Conservation (phyloP, 176 grass and related monocot genomes). For the Hordeum marinum region DNA sequence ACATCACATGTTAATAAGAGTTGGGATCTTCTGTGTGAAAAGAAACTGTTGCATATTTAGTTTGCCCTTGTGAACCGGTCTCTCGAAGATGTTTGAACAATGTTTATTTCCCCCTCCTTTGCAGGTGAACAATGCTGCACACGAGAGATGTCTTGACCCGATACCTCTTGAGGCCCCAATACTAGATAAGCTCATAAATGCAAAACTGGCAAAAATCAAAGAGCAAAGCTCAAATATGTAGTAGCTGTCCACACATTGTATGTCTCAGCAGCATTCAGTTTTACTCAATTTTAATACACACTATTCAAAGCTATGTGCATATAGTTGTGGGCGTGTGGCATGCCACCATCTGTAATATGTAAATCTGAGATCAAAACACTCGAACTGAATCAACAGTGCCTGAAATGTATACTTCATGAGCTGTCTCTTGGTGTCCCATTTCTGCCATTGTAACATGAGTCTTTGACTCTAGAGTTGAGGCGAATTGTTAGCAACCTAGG, state of each 20-base stretch:
- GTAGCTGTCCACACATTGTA: constrained; percentile 14
- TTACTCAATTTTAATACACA: constrained; percentile 11
- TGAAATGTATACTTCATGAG: constrained; percentile 18
- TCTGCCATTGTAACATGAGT: not conserved
- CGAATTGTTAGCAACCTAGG: not conserved
- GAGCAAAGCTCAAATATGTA: constrained; percentile 45
- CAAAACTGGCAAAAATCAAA: constrained; percentile 75
- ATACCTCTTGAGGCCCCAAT: constrained; percentile 92
- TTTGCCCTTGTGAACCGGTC: not conserved
- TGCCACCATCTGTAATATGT: constrained; percentile 16
- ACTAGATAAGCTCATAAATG: constrained; percentile 87
- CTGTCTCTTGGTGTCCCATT: not conserved
- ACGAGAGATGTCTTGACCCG: constrained; percentile 95
- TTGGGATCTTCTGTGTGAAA: not conserved
- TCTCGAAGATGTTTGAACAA: constrained; percentile 3
- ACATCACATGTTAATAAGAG: not conserved
- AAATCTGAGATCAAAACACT: constrained; percentile 17
- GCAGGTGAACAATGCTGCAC: constrained; percentile 91
- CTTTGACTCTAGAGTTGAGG: not conserved
- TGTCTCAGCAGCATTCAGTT: not conserved
- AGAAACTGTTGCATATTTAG: not conserved
- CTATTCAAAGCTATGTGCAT: constrained; percentile 7
- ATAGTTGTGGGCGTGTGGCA: not conserved
- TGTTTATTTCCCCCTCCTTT: constrained; percentile 11
- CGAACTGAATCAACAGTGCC: not conserved